These are phyloP conservation scores for Boletus rufocinnamomeus DNA, from an alignment of 768 basidiomycete species.

Conservation along the genomic window DNA sequence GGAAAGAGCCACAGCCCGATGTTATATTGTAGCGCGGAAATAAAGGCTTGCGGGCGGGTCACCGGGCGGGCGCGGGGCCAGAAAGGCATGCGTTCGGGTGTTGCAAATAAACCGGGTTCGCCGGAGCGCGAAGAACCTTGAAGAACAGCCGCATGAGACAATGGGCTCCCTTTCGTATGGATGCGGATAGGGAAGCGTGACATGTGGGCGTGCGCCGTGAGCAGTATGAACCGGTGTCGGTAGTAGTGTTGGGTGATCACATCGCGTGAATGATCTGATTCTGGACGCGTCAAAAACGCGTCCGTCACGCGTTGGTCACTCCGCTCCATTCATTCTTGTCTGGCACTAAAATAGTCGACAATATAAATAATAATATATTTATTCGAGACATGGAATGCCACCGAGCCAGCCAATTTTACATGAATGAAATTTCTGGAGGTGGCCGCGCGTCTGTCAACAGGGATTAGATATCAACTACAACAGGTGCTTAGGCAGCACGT, in stretches of 20 bases:
- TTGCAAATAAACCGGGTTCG: conserved; percentile 29
- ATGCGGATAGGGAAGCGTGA: conserved; percentile 23
- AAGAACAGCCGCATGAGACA: conserved; percentile 27
- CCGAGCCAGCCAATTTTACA: conserved; percentile 14
- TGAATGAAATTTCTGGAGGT: conserved; percentile 18
- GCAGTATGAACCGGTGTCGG: conserved; percentile 13
- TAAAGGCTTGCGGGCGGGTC: conserved; percentile 19
- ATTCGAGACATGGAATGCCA: conserved; percentile 18
- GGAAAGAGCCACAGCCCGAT: conserved; percentile 15
- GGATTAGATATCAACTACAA: conserved; percentile 11
- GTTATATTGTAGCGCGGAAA: conserved; percentile 27
- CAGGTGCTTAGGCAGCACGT: not conserved
- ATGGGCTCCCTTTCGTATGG: conserved; percentile 21
- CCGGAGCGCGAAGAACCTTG: conserved; percentile 24
- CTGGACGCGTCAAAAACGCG: conserved; percentile 29
- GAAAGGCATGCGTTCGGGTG: conserved; percentile 25
- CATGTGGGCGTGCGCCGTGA: conserved; percentile 10
- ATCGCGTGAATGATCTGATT: conserved; percentile 20
- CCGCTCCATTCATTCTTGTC: conserved; percentile 19
- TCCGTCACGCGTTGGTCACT: conserved; percentile 28
- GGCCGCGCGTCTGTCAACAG: not conserved
- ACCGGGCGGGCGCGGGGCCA: conserved; percentile 22
- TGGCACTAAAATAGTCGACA: conserved; percentile 8
- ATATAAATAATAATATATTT: conserved; percentile 10
- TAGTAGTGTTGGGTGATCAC: conserved; percentile 16